Evolutionary conservation across 2,329 filamentous ascomycete species (phyloP), one percentile per base, ranked within the genome.

Genomic region (Pseudogymnoascus sp.): DNA sequence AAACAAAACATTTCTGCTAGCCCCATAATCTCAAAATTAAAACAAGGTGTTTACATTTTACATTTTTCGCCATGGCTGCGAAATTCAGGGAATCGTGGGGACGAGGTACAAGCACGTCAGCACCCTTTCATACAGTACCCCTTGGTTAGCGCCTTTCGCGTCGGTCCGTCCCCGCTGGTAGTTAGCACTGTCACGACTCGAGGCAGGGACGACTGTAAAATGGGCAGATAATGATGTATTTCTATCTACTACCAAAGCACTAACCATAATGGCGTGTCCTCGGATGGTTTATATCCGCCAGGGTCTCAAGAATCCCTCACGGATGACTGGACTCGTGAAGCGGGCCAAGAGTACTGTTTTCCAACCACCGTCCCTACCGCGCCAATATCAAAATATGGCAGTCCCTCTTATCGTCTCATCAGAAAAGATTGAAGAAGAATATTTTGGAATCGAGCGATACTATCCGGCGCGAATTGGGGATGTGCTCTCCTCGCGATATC

Each of bases 381-480:
- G 64, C 12, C 53, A 63, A 63, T 64, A 63, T 18, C 34, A n/a
- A 25, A 65, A 64, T 59, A 31, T 63, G 42, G 50, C 61, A 50
- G 38, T 63, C 28, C 61, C 44, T 11, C 21, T 66, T 40, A 63
- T 60, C 46, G 38, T 59, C 50, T 14, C 64, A 50, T 62, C 63
- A 36, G 34, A 59, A 56, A 64, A 63, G 21, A 7, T 66, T 21
- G 64, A 66, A 62, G 64, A 66, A 38, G 64, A 66, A 59, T 28
- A 38, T 16, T 62, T 50, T 28, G 64, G 63, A 36, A 66, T 66
- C 16, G 63, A 64, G 10, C 60, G 63, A 62, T 67, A 67, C 36
- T 67, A 67, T 42, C 65, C 65, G 18, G 46, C 59, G 18, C 64
- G 37, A 4, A 65, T 67, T 46, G 65, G 65, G 25, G 64, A 67